phyloP scores from a whole-genome alignment of 129 eudicot species.

The Flaveria trinervia region DNA sequence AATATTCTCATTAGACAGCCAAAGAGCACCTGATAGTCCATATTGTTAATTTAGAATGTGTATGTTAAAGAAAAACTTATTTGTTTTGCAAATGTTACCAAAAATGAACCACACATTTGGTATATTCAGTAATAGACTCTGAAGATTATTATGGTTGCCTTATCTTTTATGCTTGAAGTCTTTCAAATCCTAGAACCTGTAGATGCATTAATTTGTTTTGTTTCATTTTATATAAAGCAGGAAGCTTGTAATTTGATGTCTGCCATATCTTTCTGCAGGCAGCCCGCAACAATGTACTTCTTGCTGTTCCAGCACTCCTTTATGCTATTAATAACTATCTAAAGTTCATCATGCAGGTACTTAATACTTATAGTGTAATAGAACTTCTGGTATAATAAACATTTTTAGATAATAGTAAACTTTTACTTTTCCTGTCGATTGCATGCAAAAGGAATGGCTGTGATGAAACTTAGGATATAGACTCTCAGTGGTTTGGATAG shows the following conservation, averaged over 20 bases:
- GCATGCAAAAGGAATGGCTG: conserved; percentile 16
- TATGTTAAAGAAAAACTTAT: background rate
- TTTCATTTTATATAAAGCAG: background rate
- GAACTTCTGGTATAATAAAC: conserved; percentile 16
- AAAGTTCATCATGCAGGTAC: conserved; percentile 98
- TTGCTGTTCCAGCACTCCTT: conserved; percentile 97
- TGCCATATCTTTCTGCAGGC: conserved; percentile 62
- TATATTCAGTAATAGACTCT: conserved; percentile 1
- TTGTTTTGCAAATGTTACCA: conserved; percentile 10
- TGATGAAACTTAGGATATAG: conserved; percentile 19
- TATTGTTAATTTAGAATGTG: background rate
- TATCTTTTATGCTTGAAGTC: conserved; percentile 9
- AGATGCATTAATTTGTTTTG: background rate
- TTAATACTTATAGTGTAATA: conserved; percentile 33
- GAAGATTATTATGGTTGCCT: conserved; percentile 10
- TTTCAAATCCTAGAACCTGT: conserved; percentile 15
- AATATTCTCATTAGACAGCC: conserved; percentile 8
- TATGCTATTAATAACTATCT: conserved; percentile 96
- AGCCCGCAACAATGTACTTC: conserved; percentile 93
- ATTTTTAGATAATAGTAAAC: conserved; percentile 6
- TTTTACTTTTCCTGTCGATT: background rate
- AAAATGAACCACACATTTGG: background rate
- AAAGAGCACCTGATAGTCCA: conserved; percentile 4
- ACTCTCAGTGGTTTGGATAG: conserved; percentile 1
- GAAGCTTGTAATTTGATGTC: conserved; percentile 23